Conservation (phyloP, 306 rosid genomes). For the Pyrus bretschneideri region DNA sequence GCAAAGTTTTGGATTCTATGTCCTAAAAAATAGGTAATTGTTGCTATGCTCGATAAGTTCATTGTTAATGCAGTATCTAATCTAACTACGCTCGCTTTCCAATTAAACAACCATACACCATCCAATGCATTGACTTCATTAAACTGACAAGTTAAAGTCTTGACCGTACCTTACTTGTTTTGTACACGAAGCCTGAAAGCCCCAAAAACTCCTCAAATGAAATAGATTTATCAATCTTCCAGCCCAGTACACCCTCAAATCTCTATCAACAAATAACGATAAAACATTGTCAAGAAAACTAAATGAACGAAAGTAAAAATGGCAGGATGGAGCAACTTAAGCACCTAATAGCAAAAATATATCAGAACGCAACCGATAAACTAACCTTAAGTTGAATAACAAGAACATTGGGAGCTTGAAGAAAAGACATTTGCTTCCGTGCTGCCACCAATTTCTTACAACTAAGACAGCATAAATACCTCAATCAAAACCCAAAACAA, state of each 20-base stretch:
- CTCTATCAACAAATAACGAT: slow-evolving; percentile 58
- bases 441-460: slow-evolving; percentile 92
- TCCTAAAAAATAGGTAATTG: neutral
- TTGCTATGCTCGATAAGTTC: neutral
- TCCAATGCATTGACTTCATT: neutral
- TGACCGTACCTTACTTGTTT: slow-evolving; percentile 68
- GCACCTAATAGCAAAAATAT: neutral
- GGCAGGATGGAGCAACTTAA: slow-evolving; percentile 8
- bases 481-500: slow-evolving; percentile 15
- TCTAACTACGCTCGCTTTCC: neutral
- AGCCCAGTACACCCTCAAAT: slow-evolving; percentile 85
- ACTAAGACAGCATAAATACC: slow-evolving; percentile 33
- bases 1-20: neutral
- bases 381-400: slow-evolving; percentile 90
- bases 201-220: slow-evolving; percentile 83
- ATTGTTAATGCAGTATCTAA: neutral
- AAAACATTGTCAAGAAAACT: slow-evolving; percentile 12
- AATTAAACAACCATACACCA: neutral
- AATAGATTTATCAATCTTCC: slow-evolving; percentile 88
- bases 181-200: slow-evolving; percentile 92
- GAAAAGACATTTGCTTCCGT: slow-evolving; percentile 89
- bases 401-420: slow-evolving; percentile 87
- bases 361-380: neutral
- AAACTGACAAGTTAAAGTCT: slow-evolving; percentile 7
- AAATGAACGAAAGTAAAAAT: neutral